Evolutionary conservation across 2,329 filamentous ascomycete genomes (phyloP), one percentile per base, ranked within the genome.

Genomic region (Sarocladium strictum): DNA sequence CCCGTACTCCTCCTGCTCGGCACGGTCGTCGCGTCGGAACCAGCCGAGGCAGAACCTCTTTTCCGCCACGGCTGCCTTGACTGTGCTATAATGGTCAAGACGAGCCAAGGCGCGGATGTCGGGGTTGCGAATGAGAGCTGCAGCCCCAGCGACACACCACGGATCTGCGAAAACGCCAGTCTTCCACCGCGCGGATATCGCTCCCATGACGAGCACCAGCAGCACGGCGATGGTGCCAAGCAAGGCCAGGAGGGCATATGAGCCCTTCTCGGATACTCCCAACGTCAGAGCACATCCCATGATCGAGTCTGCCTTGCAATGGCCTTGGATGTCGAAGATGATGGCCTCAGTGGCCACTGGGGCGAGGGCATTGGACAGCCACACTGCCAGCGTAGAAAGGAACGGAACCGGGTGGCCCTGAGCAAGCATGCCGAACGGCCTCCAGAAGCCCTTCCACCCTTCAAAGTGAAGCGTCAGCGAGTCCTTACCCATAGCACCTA

Each of bases 381-480:
- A 58, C 3, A 72, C 63, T 10, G 72, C 64, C 1, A 69, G 37
- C 1, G 69, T 71, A 0, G 45, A 69, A 64, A 2, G 71, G 67
- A 1, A 75, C 61, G 1, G 32, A 24, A 37, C 47, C 3, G 68
- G 62, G 1, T 73, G 67, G 1, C 68, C 68, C 27, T 66, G 64
- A 1, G 64, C 32, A 0, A 74, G 58, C 0, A 67, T 63, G 27
- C 61, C 57, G n/a, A 72, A 58, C 0, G 73, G 72, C 0, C 64
- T 61, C 0, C 68, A 32, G 7, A 76, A 60, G 9, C 67, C 68
- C 49, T 64, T 63, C 51, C 70, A 58, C 0, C 74, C 72, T 21
- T 51, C 9, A 35, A 74, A 76, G 53, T 71, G 66, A 4, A 76
- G 64, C 10, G 68, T 72, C 17, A 78, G 60, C 0, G 75, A 76